These are phyloP conservation scores for Cylindrodendrum hubeiense DNA, from an alignment of 2,329 filamentous ascomycete species.

Conservation along the genomic window DNA sequence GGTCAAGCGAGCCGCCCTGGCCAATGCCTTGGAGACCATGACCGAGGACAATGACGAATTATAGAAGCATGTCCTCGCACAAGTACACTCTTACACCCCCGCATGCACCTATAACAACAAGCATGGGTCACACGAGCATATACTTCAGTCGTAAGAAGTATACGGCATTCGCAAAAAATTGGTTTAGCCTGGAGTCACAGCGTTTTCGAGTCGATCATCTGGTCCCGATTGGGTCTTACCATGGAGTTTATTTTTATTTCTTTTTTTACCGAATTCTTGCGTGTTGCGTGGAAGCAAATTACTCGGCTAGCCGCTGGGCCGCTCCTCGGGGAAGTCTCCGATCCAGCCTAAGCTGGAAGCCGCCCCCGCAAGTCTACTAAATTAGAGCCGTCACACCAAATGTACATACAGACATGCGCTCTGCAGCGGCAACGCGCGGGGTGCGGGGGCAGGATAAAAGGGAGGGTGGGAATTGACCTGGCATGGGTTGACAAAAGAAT, in stretches of 20 bases:
- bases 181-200: conserved; percentile 44
- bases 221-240: conserved; percentile 26
- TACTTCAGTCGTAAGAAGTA: conserved; percentile 1
- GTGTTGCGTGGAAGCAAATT: conserved; percentile 13
- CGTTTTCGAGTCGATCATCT: conserved; percentile 32
- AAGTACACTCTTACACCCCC: conserved; percentile 5
- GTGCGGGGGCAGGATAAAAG: conserved; percentile 22
- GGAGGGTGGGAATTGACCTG: conserved; percentile 25
- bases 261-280: conserved; percentile 2
- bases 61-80: conserved; percentile 22
- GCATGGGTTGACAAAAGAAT: conserved; percentile 33
- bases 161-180: conserved; percentile 28
- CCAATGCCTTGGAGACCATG: conserved; percentile 68
- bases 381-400: conserved; percentile 34
- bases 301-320: conserved; percentile 18
- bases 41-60: conserved; percentile 37
- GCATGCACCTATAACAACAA: conserved; percentile 9
- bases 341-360: conserved; percentile 27
- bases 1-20: conserved; percentile 72
- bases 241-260: conserved; percentile 29
- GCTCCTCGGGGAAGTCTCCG: conserved; percentile 37
- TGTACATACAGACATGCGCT: conserved; percentile 27
- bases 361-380: conserved; percentile 40
- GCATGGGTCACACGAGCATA: conserved; percentile 7
- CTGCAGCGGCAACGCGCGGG: conserved; percentile 34